Evolutionary conservation across 2,329 filamentous ascomycete species (phyloP), one percentile per base, ranked within the genome.

Genomic region (Talaromyces atroroseus): DNA sequence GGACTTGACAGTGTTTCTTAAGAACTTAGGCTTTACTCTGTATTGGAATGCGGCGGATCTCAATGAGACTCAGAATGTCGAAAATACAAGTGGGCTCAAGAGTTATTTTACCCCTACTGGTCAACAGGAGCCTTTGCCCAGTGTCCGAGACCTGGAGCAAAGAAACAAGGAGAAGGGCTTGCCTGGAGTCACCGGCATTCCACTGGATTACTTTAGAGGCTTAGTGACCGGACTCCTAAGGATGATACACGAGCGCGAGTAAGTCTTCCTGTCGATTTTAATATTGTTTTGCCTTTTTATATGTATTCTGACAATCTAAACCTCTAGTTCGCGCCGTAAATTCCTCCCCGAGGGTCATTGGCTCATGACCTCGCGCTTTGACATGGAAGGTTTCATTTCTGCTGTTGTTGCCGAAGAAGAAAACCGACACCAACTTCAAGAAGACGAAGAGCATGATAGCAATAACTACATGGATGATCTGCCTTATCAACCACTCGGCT

Each of bases 381-480:
- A 96, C 65, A 94, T 96, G 86, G 85, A 88, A 60, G 84, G 87
- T 0, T 97, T 97, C 66, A 88, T 96, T 47, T 80, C 84, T 8
- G 87, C 89, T 1, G 92, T 97, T 1, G 91, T 96, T 2, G 80
- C 85, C 47, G 94, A 99, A 71, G 91, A 96, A 68, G 86, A 95
- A 67, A 82, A 78, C 49, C 80, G 88, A 36, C 88, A 90, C 65
- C 81, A 85, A 56, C 81, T 91, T 12, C 78, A 86, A 56, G 83
- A 86, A 54, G 84, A 82, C 3, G 83, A 83, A 2, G 81, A 83
- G 11, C 78, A 78, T 10, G 77, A 78, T n/a, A 72, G 76, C 5
- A 68, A 73, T 10, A 75, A 75, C 32, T 68, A 74, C 47, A 66
- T 76, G 20, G 76, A 76, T 23, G 71, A 75, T 44, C 57, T 58